Base-by-base conservation (phyloP, 2,329 filamentous ascomycete genomes). In the Sporothrix pallida region DNA sequence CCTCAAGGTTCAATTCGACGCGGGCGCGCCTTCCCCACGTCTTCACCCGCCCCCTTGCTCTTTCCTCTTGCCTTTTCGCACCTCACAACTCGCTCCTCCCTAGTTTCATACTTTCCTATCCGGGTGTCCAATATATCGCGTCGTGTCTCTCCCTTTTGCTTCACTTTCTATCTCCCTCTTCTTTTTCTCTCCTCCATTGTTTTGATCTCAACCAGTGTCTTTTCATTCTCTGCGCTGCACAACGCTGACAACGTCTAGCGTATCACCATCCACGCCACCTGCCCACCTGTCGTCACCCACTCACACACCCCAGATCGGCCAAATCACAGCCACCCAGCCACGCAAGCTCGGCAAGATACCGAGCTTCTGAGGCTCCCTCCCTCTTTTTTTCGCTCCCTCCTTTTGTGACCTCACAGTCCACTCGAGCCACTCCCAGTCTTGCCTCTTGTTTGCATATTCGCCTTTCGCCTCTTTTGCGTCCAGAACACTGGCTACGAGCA, bases 311-410 rank as follows among this genome's bases (percentile, higher is more conserved):
- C n/a, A 31, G 68, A 71, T 71, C 68, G 44, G 46, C 46, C 48
- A 52, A 15, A n/a, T 62, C 71, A 68, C 71, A 72, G 71, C 71
- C 71, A 72, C 71, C 71, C 71, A 69, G 71, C 71, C 71, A 72
- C 71, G 71, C 62, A 46, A 70, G 17, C 13, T n/a, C 3, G 44
- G 42, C 42, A 31, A 69, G 48, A 52, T 67, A 26, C 63, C 46
- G 37, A 65, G 70, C 70, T 67, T 23, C 62, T 37, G 31, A 37
- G 31, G 31, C 50, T 68, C 62, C 37, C 60, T 56, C 31, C 17
- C 48, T 17, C 46, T 42, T 26, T 65, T 20, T 1, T 20, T 15
- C 23, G 26, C 31, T 46, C 13, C 10, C 12, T 20, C 31, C 7
- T 6, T 17, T 23, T 2, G 17, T 58, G 37, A 31, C 37, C 31